Conservation (phyloP, 1,139 yeast species). For the Yamadazyma diddensiae region DNA sequence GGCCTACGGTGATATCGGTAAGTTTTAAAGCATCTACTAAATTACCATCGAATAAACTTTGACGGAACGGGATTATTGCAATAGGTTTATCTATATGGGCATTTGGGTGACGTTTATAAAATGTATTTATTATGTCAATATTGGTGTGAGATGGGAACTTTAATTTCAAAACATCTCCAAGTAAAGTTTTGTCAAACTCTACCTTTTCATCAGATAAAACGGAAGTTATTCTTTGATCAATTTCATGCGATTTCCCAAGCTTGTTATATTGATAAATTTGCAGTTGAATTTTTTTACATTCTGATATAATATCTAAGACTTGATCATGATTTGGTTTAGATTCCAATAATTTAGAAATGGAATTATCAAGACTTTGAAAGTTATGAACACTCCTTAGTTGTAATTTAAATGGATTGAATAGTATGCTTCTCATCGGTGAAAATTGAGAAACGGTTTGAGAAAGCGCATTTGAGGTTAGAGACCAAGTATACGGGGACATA, state of each 20-base stretch:
- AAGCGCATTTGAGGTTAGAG: too few relatives aligned
- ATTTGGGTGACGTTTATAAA: constrained; percentile 34
- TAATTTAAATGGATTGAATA: too few relatives aligned
- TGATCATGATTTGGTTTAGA: not conserved
- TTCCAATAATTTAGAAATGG: not conserved
- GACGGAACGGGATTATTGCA: constrained; percentile 63
- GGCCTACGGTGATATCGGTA: constrained; percentile 62
- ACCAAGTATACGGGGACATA: too few relatives aligned
- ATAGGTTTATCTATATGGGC: constrained; percentile 29
- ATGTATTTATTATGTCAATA: constrained; percentile 30
- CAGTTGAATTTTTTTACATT: constrained; percentile 21
- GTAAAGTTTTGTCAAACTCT: constrained; percentile 21
- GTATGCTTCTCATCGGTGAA: too few relatives aligned
- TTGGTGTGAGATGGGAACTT: constrained; percentile 32
- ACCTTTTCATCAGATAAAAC: constrained; percentile 22
- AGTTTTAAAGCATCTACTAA: constrained; percentile 54
- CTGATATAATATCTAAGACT: constrained; percentile 20
- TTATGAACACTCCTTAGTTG: too few relatives aligned
- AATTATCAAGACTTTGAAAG: not conserved
- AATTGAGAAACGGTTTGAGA: too few relatives aligned
- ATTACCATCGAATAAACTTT: constrained; percentile 58
- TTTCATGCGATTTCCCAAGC: constrained; percentile 19
- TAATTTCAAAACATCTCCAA: constrained; percentile 30
- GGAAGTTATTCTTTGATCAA: constrained; percentile 18
- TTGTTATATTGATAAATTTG: constrained; percentile 21